phyloP scores from a whole-genome alignment of 495 filamentous ascomycete genomes.

The Podospora anserina region DNA sequence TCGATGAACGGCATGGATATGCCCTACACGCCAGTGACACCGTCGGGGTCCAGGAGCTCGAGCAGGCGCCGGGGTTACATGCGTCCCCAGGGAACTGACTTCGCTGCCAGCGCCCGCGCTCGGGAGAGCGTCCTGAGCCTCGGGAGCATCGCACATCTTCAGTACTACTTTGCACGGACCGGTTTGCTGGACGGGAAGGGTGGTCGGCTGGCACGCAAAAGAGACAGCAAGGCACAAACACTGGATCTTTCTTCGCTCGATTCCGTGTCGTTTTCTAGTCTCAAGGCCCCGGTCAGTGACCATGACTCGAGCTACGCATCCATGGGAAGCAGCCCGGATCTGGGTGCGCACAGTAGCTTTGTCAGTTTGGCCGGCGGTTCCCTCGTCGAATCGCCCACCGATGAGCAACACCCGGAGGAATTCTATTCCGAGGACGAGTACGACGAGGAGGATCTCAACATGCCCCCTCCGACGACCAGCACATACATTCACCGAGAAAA shows the following conservation, averaged over 20 bases:
- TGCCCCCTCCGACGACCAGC: conserved; percentile 93
- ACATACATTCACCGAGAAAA: conserved; percentile 90
- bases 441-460: conserved; percentile 60
- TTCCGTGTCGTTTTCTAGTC: conserved; percentile 36
- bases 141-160: conserved; percentile 93
- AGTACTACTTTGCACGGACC: conserved; percentile 97
- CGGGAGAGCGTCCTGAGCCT: conserved; percentile 92
- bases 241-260: conserved; percentile 49
- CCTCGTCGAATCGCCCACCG: conserved; percentile 57
- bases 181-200: conserved; percentile 92
- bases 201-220: conserved; percentile 70
- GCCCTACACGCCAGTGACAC: conserved; percentile 1
- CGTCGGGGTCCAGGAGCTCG: conserved; percentile 20
- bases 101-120: conserved; percentile 82
- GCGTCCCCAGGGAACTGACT: conserved; percentile 84
- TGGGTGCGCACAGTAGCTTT: conserved; percentile 38
- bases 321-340: conserved; percentile 54
- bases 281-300: conserved; percentile 41
- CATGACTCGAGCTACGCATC: conserved; percentile 55
- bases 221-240: conserved; percentile 54
- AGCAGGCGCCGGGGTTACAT: conserved; percentile 80
- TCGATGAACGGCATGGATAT: conserved; percentile 46
- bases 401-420: conserved; percentile 50
- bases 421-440: conserved; percentile 54
- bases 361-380: conserved; percentile 28